phyloP scores from a whole-genome alignment of 495 filamentous ascomycete species.

The Aspergillus funiculosus region DNA sequence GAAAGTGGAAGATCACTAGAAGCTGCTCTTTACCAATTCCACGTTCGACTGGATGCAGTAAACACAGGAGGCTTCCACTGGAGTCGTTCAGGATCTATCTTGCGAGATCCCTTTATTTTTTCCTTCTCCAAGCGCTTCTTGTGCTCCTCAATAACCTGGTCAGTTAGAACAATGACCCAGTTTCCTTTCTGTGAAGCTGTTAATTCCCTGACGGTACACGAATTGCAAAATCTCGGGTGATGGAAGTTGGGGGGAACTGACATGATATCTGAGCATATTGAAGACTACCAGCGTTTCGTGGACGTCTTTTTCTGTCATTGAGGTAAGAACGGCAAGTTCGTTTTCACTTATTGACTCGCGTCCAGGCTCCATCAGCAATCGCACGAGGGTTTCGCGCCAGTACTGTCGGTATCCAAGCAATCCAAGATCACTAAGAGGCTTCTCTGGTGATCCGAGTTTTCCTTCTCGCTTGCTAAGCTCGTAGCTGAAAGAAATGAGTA shows the following conservation, averaged over 20 bases:
- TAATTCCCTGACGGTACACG: conserved; percentile 4
- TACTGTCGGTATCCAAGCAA: conserved; percentile 90
- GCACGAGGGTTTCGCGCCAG: conserved; percentile 91
- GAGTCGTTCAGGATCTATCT: conserved; percentile 69
- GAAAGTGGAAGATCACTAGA: not conserved
- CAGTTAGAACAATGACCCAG: conserved; percentile 82
- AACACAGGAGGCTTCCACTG: conserved; percentile 97
- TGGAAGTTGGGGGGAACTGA: conserved; percentile 28
- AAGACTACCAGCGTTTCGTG: conserved; percentile 87
- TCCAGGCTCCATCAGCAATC: conserved; percentile 60
- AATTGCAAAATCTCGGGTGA: not conserved
- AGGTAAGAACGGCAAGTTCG: conserved; percentile 65
- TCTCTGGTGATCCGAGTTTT: conserved; percentile 92
- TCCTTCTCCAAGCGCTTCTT: conserved; percentile 69
- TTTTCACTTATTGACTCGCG: conserved; percentile 71
- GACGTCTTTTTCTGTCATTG: conserved; percentile 95
- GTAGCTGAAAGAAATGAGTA: conserved; percentile 96
- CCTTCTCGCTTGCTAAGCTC: conserved; percentile 92
- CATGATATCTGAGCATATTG: conserved; percentile 88
- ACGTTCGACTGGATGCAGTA: conserved; percentile 79
- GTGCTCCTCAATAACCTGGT: conserved; percentile 71
- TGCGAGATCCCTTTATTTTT: conserved; percentile 65
- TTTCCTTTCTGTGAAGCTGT: conserved; percentile 64
- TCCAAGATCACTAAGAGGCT: conserved; percentile 90
- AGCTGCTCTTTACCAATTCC: conserved; percentile 72